A percentile compares a stretch with the other conserved stretches of the same genome.
Conservation (phyloP, 2,329 filamentous ascomycete species). For the Cercospora sp. region DNA sequence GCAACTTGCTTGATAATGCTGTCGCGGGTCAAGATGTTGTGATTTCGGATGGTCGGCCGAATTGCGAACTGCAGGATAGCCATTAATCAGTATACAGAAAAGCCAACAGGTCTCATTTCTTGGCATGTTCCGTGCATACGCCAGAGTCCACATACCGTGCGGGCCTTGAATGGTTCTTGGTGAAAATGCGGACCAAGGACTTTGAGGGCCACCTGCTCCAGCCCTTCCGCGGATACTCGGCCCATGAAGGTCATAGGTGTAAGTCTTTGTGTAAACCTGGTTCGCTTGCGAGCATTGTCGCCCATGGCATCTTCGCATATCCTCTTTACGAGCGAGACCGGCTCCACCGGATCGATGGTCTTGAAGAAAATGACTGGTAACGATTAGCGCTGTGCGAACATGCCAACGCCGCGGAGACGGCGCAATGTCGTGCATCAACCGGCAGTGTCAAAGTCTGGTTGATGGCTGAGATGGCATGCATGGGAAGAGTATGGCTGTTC, state of each 20-base stretch:
- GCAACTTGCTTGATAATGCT: conserved; percentile 72
- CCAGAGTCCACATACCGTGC: conserved; percentile 50
- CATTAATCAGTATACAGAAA: conserved; percentile 1
- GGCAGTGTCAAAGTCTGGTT: neutral
- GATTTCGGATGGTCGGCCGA: conserved; percentile 72
- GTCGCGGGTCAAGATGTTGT: conserved; percentile 67
- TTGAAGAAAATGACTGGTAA: conserved; percentile 60
- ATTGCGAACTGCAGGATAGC: conserved; percentile 71
- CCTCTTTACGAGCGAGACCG: conserved; percentile 59
- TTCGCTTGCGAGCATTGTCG: conserved; percentile 53
- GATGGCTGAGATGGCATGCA: neutral
- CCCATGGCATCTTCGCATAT: conserved; percentile 59
- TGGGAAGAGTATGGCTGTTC: neutral
- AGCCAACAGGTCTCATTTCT: neutral
- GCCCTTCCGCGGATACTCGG: conserved; percentile 68
- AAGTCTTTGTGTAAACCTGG: conserved; percentile 61
- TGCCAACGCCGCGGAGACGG: neutral
- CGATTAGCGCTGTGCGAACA: conserved; percentile 7
- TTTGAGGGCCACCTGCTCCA: conserved; percentile 63
- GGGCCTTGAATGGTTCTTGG: conserved; percentile 48
- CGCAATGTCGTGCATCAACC: neutral
- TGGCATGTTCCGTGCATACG: neutral
- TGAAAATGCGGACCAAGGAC: conserved; percentile 68
- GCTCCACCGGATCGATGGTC: conserved; percentile 58
- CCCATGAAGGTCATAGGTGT: conserved; percentile 61